Base-by-base conservation (phyloP, 2,329 filamentous ascomycete species). In the Ascosphaera acerosa region DNA sequence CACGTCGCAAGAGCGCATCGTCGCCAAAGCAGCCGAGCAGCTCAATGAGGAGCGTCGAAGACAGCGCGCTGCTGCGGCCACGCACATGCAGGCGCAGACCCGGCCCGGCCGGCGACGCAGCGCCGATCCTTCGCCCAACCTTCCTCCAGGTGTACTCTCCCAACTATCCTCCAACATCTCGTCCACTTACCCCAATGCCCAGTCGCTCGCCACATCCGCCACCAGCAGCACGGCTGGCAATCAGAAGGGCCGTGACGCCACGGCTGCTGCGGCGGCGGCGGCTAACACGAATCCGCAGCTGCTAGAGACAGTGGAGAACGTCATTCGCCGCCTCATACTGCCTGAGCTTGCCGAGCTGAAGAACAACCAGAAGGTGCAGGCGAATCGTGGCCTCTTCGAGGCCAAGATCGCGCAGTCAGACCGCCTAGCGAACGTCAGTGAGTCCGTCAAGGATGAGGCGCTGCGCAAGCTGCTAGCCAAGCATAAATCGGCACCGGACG, bases 341-440 rank as follows among this genome's bases (percentile, higher is more conserved):
- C 87, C 87, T 0, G 84, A 97, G 50, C 61, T 97, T 28, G 84
- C 80, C 42, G 78, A 81, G 6, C 59, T 97, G 33, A 92, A 91
- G 50, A 70, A 82, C 42, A 81, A 91, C 45, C 76, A 84, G 48
- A 82, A 77, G 49, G 73, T 74, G 39, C 69, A 73, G 38, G 64
- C 74, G 39, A 73, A 69, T 42, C 67, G 66, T 7, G 67, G 66
- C 33, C 72, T 70, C 35, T 82, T 76, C 18, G 65, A 73, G 18
- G 60, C 59, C 33, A 28, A 28, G 26, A 28, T 28, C 12, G 26
- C 26, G n/a, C 26, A 28, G 16, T 28, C 26, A 5, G n/a, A 5
- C 12, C 6, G 26, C 5, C 26, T 28, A 6, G 5, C 12, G 16
- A 15, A 15, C 12, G 26, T 28, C 5, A 28, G 26, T 12, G 26